Evolutionary conservation across 148 eudicot genomes (phyloP).

Genomic region (Chenopodium formosanum): DNA sequence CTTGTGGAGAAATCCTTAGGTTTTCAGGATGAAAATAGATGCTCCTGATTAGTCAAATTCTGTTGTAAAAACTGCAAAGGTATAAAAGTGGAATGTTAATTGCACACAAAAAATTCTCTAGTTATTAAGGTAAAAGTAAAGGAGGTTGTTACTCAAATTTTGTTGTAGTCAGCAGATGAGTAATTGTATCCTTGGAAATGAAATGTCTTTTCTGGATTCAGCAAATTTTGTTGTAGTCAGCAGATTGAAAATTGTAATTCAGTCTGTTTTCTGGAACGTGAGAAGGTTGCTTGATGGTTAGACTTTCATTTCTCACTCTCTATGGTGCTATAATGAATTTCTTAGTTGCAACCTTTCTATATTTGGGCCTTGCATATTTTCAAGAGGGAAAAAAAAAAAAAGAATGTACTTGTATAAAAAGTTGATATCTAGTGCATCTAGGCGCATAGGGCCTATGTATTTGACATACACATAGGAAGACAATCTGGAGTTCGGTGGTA

Average conservation of each 20-base stretch:
- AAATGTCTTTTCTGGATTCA: neutral
- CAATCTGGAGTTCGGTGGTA: no score
- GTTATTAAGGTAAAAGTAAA: neutral
- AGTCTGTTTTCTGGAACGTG: neutral
- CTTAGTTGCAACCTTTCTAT: no score
- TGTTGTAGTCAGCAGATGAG: conserved; percentile 7
- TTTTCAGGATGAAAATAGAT: neutral
- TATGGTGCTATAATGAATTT: no score
- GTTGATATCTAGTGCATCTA: no score
- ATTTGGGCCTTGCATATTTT: no score
- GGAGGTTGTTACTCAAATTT: conserved; percentile 9
- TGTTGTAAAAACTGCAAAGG: neutral
- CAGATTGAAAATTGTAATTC: neutral
- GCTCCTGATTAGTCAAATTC: neutral
- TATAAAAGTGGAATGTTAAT: neutral
- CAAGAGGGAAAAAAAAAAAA: no score
- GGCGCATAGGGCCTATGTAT: no score
- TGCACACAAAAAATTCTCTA: neutral
- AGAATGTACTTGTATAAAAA: no score
- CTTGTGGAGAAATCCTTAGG: neutral
- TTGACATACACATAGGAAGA: no score
- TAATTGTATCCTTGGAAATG: neutral
- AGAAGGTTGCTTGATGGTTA: neutral
- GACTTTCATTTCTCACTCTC: no score
- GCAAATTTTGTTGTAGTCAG: conserved; percentile 14